Conservation (phyloP, 768 basidiomycete species). For the Termitomyces sp. region DNA sequence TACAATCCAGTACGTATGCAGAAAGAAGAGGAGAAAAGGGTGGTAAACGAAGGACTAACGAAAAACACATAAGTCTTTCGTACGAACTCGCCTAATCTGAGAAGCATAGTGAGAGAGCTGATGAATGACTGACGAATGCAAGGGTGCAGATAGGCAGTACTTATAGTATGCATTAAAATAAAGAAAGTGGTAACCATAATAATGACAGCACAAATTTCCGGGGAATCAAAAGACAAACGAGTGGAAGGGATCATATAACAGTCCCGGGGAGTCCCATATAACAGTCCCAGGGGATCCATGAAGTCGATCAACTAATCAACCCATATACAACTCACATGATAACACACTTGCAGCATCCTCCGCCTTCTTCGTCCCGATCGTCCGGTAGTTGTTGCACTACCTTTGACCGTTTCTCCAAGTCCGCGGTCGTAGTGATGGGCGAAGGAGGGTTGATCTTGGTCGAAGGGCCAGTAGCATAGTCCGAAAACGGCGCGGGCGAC, state of each 20-base stretch:
- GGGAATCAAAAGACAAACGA: conserved; percentile 3
- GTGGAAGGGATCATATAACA: conserved; percentile 7
- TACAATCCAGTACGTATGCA: conserved; percentile 15
- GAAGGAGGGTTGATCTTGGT: conserved; percentile 14
- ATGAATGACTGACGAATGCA: conserved; percentile 2
- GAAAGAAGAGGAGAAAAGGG: conserved; percentile 1
- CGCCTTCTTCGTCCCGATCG: conserved; percentile 40
- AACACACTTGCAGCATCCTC: conserved; percentile 77
- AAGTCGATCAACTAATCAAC: not conserved
- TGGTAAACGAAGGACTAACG: conserved; percentile 1
- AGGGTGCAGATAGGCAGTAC: not conserved
- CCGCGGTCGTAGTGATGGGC: conserved; percentile 8
- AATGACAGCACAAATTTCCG: conserved; percentile 9
- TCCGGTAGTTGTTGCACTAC: conserved; percentile 37
- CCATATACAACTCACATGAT: conserved; percentile 57
- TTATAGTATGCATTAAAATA: conserved; percentile 9
- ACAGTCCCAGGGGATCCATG: not conserved
- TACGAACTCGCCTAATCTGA: not conserved
- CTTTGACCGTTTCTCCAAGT: conserved; percentile 18
- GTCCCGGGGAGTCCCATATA: not conserved
- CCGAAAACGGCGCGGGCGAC: conserved; percentile 60
- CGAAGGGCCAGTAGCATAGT: conserved; percentile 39
- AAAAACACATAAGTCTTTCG: conserved; percentile 2
- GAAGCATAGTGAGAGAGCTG: conserved; percentile 13
- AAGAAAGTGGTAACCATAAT: conserved; percentile 3